Conservation (phyloP, 768 basidiomycete genomes). For the Collybia sp. region DNA sequence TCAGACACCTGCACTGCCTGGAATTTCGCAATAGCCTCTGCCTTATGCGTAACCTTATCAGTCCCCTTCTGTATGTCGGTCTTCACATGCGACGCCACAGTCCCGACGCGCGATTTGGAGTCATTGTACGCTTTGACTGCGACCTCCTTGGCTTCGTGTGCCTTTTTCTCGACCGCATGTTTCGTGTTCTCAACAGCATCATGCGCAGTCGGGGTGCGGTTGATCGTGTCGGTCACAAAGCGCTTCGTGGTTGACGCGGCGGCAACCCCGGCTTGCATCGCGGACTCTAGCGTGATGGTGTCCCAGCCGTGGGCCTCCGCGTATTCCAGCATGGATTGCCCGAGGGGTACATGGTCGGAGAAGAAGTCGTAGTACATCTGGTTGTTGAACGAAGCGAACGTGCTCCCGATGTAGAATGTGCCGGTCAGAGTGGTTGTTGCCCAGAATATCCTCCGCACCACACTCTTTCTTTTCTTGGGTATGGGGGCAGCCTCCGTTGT, state of each 20-base stretch:
- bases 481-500: slow-evolving; percentile 48
- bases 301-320: slow-evolving; percentile 82
- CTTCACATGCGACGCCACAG: slow-evolving; percentile 41
- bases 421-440: slow-evolving; percentile 64
- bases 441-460: slow-evolving; percentile 59
- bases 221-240: slow-evolving; percentile 47
- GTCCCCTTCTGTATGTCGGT: slow-evolving; percentile 37
- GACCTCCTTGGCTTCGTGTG: slow-evolving; percentile 33
- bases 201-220: slow-evolving; percentile 29
- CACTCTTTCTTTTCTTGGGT: slow-evolving; percentile 48
- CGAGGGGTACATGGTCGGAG: slow-evolving; percentile 74
- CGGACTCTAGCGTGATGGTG: slow-evolving; percentile 57
- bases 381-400: slow-evolving; percentile 72
- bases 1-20: slow-evolving; percentile 42
- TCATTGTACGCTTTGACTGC: slow-evolving; percentile 35
- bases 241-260: slow-evolving; percentile 43
- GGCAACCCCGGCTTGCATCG: slow-evolving; percentile 48
- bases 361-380: slow-evolving; percentile 85
- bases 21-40: slow-evolving; percentile 11
- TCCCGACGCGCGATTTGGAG: slow-evolving; percentile 40
- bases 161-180: slow-evolving; percentile 25
- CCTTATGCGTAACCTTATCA: slow-evolving; percentile 5
- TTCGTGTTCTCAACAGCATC: slow-evolving; percentile 28
- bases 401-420: slow-evolving; percentile 80
- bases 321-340: slow-evolving; percentile 71